Evolutionary conservation across 192 early-diverging fungal genomes (phyloP), one percentile per base, ranked within the genome.

Genomic region (Linnemannia zychae): DNA sequence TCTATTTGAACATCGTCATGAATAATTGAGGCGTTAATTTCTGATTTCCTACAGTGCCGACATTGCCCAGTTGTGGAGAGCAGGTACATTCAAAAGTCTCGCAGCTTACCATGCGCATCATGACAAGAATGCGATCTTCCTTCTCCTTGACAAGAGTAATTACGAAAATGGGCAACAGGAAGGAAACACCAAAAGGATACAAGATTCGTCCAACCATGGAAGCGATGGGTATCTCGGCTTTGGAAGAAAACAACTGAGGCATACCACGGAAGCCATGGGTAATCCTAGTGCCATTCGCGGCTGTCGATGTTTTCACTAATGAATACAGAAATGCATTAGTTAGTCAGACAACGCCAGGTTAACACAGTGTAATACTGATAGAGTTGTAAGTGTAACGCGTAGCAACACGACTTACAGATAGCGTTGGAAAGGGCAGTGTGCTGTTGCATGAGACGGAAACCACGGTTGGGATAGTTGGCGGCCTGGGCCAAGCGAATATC

Each of bases 181-280:
- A 95, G 3, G 89, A 90, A 9, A 95, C 88, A 5, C 93, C 95
- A 72, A 94, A 95, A 16, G 95, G 95, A 81, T 91, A 95, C 66
- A 95, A 65, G 37, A 93, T 90, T 31, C 90, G 68, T 18, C 94
- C 95, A 28, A 95, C 82, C 36, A 91, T 48, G 9, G 90, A 77
- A 11, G 87, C 90, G 53, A 94, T 79, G 13, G 91, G 89, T 57
- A 95, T 24, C 4, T 87, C 70, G n/a, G 93, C 65, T 22, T 77
- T 84, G 7, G 90, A 91, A 13, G 75, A 81, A n/a, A 67, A 77
- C 46, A 93, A 33, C 70, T 81, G 76, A 24, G 95, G 95, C 82
- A 95, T 88, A 60, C 88, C 88, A 13, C 95, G 88, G 69, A 91
- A 81, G 9, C 92, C 91, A 80, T 94, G 94, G 13, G 93, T 91